phyloP scores from a whole-genome alignment of 306 rosid species.

The Quercus rubra region DNA sequence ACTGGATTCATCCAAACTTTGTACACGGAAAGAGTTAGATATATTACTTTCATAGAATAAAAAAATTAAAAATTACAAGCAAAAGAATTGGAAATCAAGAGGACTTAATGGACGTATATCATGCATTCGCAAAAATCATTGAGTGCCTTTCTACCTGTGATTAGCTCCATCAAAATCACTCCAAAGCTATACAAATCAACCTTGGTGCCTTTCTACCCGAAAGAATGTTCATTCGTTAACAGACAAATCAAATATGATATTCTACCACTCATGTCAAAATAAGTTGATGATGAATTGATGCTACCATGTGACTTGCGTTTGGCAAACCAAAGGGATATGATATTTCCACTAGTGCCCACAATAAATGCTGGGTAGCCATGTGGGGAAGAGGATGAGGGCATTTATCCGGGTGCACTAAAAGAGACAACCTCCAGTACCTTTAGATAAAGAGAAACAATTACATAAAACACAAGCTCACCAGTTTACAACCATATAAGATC shows the following conservation, averaged over 20 bases:
- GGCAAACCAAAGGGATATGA: no score
- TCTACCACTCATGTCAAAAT: no score
- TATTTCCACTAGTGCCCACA: no score
- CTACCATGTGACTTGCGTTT: no score
- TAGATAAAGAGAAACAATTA: background rate
- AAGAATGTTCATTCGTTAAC: no score
- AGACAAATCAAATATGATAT: no score
- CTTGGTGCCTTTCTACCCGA: no score
- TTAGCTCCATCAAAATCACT: no score
- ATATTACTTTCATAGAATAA: background rate
- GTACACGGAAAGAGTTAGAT: background rate
- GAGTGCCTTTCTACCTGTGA: no score
- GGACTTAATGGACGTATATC: background rate
- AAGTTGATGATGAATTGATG: no score
- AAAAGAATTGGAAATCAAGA: background rate
- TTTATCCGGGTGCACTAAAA: conserved; percentile 97
- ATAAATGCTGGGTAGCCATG: no score
- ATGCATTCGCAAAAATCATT: background rate
- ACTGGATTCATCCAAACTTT: background rate
- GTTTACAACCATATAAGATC: background rate
- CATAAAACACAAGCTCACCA: background rate
- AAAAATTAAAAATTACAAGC: background rate
- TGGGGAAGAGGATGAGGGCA: conserved; percentile 71
- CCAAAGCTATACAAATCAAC: no score
- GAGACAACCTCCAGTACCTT: conserved; percentile 94